These are phyloP conservation scores for Lentinula novae-zelandiae DNA, from an alignment of 1,284 basidiomycete genomes.

Conservation along the genomic window DNA sequence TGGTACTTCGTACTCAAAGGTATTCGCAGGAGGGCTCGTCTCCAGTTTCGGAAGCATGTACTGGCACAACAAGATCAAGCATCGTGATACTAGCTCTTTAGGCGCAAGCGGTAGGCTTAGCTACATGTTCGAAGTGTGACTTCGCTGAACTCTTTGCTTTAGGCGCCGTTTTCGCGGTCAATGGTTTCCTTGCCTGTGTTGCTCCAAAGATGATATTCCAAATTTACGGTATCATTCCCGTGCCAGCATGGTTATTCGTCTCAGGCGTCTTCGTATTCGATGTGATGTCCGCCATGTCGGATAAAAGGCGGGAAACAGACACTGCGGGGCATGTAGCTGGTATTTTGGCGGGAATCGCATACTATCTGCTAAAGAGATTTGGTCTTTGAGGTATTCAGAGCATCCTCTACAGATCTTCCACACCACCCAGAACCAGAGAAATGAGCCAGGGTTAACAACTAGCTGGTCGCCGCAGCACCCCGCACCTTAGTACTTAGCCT, in stretches of 20 bases:
- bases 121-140: background rate
- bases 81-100: slow-evolving; percentile 46
- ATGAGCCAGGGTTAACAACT: background rate
- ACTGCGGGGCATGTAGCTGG: slow-evolving; percentile 82
- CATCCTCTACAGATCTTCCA: no score
- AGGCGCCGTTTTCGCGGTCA: slow-evolving; percentile 75
- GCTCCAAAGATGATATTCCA: slow-evolving; percentile 68
- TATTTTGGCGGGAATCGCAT: slow-evolving; percentile 64
- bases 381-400: slow-evolving; percentile 25
- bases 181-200: slow-evolving; percentile 69
- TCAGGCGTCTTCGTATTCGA: slow-evolving; percentile 76
- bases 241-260: slow-evolving; percentile 81
- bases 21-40: slow-evolving; percentile 54
- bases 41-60: slow-evolving; percentile 56
- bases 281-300: slow-evolving; percentile 48
- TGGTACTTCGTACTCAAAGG: background rate
- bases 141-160: background rate
- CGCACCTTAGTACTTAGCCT: no score
- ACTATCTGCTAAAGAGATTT: slow-evolving; percentile 41
- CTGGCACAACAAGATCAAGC: slow-evolving; percentile 48
- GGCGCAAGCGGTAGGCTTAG: slow-evolving; percentile 69
- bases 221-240: slow-evolving; percentile 81
- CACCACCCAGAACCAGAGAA: no score
- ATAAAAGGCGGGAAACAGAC: slow-evolving; percentile 41
- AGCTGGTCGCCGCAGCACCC: no score